These are phyloP conservation scores for Agastache rugosa DNA, from an alignment of 257 asterid species.

Conservation along the genomic window DNA sequence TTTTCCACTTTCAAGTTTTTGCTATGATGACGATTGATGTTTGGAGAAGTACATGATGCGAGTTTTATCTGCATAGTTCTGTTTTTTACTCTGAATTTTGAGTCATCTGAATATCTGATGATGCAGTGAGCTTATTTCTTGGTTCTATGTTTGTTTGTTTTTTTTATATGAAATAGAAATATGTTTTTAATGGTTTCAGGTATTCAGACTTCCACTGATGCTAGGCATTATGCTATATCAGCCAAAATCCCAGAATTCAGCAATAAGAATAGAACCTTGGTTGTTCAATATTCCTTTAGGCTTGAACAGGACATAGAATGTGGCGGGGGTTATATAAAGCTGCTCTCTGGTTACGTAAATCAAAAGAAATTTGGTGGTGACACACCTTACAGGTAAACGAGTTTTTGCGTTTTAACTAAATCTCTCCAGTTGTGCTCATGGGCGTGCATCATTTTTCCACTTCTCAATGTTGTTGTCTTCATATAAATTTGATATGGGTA, in stretches of 20 bases:
- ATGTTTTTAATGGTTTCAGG: constrained; percentile 54
- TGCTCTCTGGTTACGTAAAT: constrained; percentile 86
- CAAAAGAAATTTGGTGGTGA: constrained; percentile 98
- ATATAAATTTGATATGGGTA: neutral
- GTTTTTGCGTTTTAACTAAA: constrained; percentile 4
- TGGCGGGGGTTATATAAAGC: constrained; percentile 97
- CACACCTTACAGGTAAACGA: constrained; percentile 86
- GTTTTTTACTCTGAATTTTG: neutral
- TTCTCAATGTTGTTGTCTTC: neutral
- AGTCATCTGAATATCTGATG: neutral
- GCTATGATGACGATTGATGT: constrained; percentile 2
- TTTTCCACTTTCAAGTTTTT: neutral
- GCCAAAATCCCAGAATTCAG: constrained; percentile 92
- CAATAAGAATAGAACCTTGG: constrained; percentile 90
- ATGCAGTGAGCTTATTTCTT: neutral
- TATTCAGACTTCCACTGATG: constrained; percentile 86
- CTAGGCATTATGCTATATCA: constrained; percentile 86
- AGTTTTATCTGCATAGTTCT: neutral
- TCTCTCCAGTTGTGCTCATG: neutral
- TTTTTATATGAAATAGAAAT: neutral
- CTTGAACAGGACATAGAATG: constrained; percentile 97
- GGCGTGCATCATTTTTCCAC: neutral
- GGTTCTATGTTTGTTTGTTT: neutral
- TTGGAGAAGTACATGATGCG: neutral
- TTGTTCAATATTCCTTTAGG: constrained; percentile 83